Evolutionary conservation across 2,329 filamentous ascomycete species (phyloP), one percentile per base, ranked within the genome.

Genomic region (Diaporthe sp.): DNA sequence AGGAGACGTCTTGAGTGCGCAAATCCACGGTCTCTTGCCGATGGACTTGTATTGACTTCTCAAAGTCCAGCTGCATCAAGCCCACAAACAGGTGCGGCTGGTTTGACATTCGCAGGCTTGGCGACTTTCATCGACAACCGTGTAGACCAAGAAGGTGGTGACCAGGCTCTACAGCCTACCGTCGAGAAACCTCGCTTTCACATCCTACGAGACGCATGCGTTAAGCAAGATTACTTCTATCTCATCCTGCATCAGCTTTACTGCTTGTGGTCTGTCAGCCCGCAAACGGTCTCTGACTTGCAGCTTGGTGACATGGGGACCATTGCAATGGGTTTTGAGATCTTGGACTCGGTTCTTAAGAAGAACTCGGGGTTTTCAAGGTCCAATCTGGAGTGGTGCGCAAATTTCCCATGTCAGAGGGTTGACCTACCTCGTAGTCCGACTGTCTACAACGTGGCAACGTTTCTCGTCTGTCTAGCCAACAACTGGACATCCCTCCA

Each of bases 211-310:
- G 84, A 90, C 34, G 93, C 93, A 1, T 93, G 91, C 77, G 58
- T 77, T 2, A 79, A 81, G 0, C 82, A 87, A 6, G 94, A 96
- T 81, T 77, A 85, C 62, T 90, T 94, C 80, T 95, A 93, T 80
- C 79, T 95, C 68, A 85, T 88, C 8, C 81, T 94, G 17, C 93
- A 94, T 80, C 92, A 94, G 80, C 76, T 93, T 2, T 92, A 91
- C 81, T 94, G 92, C 80, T 80, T 89, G 28, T 90, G 89, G 87
- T 87, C 87, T 4, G 74, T 83, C 4, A 81, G 85, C 25, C 31
- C 39, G 17, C 34, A 67, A 10, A 22, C 17, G 9, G 46, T 65
- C 13, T 61, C 73, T 15, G 44, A 19, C 5, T 8, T 71, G 9
- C 62, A 31, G 7, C 13, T 34, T 31, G 44, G 46, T 22, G 17